Evolutionary conservation across 805 yeast species (phyloP).

Genomic region (Hagleromyces aurorensis): DNA sequence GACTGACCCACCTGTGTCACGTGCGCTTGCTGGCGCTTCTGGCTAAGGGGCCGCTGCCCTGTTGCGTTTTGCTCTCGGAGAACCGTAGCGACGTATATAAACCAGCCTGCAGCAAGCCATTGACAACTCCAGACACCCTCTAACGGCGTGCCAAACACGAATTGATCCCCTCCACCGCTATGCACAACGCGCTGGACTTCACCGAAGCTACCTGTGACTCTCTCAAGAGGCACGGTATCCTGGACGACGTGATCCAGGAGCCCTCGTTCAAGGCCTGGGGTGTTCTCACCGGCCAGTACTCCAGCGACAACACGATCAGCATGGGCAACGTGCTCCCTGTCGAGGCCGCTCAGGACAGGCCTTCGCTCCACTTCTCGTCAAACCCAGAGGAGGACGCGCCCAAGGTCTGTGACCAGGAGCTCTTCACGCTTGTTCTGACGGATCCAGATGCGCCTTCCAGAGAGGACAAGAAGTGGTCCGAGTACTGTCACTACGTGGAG

Average conservation of each 20-base stretch:
- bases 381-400: conserved; percentile 26
- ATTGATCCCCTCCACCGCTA: too few species aligned
- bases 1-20: too few species aligned
- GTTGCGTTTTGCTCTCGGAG: not conserved
- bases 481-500: conserved; percentile 68
- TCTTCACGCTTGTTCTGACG: conserved; percentile 70
- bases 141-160: not conserved
- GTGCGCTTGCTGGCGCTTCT: too few species aligned
- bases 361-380: conserved; percentile 59
- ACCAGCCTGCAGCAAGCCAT: not conserved
- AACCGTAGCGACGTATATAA: not conserved
- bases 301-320: conserved; percentile 40
- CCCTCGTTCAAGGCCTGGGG: conserved; percentile 18
- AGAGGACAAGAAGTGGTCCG: conserved; percentile 81
- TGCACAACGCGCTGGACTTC: conserved; percentile 13
- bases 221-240: conserved; percentile 20
- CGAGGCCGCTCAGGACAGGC: conserved; percentile 58
- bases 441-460: conserved; percentile 93
- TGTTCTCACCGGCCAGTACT: conserved; percentile 24
- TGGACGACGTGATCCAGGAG: conserved; percentile 22
- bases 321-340: conserved; percentile 68
- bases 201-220: conserved; percentile 19
- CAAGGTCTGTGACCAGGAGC: conserved; percentile 29
- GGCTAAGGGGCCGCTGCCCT: conserved; percentile 1
- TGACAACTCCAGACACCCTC: too few species aligned